Evolutionary conservation across 164 flowering plant genomes (phyloP), one percentile per base, ranked within the genome.

Genomic region (Aristolochia californica): DNA sequence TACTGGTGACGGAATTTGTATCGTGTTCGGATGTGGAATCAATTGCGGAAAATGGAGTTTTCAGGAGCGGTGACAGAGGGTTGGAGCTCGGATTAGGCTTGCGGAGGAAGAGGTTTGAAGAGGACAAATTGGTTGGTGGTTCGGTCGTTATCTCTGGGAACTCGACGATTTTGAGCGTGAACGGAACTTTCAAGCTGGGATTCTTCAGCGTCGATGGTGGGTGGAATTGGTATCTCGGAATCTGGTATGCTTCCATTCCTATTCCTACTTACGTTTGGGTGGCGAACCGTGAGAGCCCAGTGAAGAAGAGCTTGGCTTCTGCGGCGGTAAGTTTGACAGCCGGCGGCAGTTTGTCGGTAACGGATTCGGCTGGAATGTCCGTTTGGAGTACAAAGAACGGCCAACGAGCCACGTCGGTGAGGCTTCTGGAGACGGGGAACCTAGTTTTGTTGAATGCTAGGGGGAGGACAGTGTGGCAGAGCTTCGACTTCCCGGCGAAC

Each of bases 401-500:
- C 10, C 74, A 62, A 30, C 59, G 44, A n/a, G 77, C 69, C 10
- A 56, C 57, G 22, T 48, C 57, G 2, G 61, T 62, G 18, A 44
- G 14, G 65, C 70, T 89, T 18, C 63, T 79, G 38, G 89, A 86
- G 5, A 68, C 61, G 25, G 95, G 97, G 10, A 84, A 89, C 57
- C 63, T 89, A 17, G 76, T 83, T 47, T 53, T 89, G 34, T 18
- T 69, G 0, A 61, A 70, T 5, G 14, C 24, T 0, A 54, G 57
- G 0, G 83, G 78, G 7, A 53, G 28, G 24, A 43, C 63, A n/a
- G 72, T 79, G 17, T 89, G 97, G 97, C 81, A 79, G 61, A 86
- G 94, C 72, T 89, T 89, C 63, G 89, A 86, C 64, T 72, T 55
- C 30, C 97, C 97, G 27, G 57, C 88, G 0, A 90, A 89, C 71